Percentiles rank a stretch among this genome's conserved stretches.
These are phyloP conservation scores for Circinella minor DNA, from an alignment of 371 early-diverging fungal species.

Conservation along the genomic window DNA sequence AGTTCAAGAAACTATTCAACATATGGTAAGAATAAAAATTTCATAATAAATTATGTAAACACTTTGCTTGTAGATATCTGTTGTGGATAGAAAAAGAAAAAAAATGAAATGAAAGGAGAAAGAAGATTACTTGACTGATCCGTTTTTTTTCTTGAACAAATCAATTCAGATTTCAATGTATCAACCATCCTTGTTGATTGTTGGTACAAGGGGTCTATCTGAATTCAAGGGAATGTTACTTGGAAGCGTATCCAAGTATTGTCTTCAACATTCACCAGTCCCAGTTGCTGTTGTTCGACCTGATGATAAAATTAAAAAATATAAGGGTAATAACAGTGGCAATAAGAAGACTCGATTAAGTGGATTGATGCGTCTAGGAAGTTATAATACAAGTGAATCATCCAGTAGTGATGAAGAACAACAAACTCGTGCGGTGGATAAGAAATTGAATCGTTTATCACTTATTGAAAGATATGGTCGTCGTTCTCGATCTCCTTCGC, in stretches of 20 bases:
- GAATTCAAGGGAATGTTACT: slow-evolving; percentile 63
- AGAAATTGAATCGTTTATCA: slow-evolving; percentile 37
- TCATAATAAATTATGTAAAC: too few species aligned
- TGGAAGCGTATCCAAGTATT: slow-evolving; percentile 62
- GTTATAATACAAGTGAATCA: slow-evolving; percentile 30
- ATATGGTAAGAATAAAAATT: slow-evolving; percentile 48
- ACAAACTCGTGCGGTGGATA: slow-evolving; percentile 20
- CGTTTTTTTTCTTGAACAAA: neutral
- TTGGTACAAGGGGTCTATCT: slow-evolving; percentile 62
- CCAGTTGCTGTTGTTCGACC: slow-evolving; percentile 65
- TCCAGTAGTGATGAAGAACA: slow-evolving; percentile 24
- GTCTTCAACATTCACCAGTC: slow-evolving; percentile 61
- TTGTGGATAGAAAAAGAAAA: too few species aligned
- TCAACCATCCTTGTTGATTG: slow-evolving; percentile 62
- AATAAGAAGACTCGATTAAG: slow-evolving; percentile 44
- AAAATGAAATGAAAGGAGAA: neutral
- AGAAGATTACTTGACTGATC: too few species aligned
- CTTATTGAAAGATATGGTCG: slow-evolving; percentile 33
- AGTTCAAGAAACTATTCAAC: slow-evolving; percentile 65
- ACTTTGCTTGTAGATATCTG: too few species aligned
- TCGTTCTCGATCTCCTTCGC: slow-evolving; percentile 46
- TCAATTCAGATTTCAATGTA: slow-evolving; percentile 55
- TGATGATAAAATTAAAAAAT: slow-evolving; percentile 55
- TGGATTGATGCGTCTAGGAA: slow-evolving; percentile 44
- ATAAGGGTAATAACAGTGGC: slow-evolving; percentile 28